phyloP scores from a whole-genome alignment of 345 rosid species.

The Eucalyptus sp. region DNA sequence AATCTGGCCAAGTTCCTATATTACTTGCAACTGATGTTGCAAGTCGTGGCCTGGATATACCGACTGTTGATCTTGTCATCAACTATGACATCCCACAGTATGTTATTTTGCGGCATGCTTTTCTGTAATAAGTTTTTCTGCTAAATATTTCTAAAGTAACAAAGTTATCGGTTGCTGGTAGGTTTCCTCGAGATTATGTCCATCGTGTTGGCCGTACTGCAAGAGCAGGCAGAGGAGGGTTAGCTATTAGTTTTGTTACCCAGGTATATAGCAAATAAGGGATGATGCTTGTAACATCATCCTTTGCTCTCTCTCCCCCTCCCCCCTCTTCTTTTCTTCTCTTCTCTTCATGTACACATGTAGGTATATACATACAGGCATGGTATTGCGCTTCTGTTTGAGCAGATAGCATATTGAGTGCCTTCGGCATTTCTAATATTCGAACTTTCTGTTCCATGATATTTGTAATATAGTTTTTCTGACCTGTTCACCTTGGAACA shows the following conservation, averaged over 20 bases:
- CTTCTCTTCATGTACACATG: not conserved
- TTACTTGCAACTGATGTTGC: slow-evolving; percentile 93
- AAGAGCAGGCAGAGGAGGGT: slow-evolving; percentile 93
- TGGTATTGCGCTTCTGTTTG: not conserved
- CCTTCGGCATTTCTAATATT: not conserved
- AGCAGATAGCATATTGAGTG: not conserved
- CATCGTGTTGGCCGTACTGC: slow-evolving; percentile 99
- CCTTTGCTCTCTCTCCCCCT: not conserved
- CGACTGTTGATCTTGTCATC: slow-evolving; percentile 88
- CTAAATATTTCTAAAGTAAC: not conserved
- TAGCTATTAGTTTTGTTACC: slow-evolving; percentile 73
- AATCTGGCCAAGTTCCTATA: slow-evolving; percentile 71
- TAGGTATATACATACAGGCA: not conserved
- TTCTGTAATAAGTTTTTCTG: not conserved
- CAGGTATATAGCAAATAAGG: slow-evolving; percentile 32
- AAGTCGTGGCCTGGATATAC: slow-evolving; percentile 95
- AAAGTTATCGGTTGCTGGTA: not conserved
- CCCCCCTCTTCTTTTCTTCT: not conserved
- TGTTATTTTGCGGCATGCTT: not conserved
- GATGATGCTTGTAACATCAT: not conserved
- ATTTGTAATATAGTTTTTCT: not conserved
- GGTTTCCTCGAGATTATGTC: slow-evolving; percentile 84
- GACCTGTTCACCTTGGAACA: not conserved
- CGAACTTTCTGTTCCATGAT: not conserved
- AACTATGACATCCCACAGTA: slow-evolving; percentile 95